A percentile compares a stretch with the other conserved stretches of the same genome.
These are phyloP conservation scores for Erythrobasidium hasegawianum DNA, from an alignment of 1,284 basidiomycete genomes.

Conservation along the genomic window DNA sequence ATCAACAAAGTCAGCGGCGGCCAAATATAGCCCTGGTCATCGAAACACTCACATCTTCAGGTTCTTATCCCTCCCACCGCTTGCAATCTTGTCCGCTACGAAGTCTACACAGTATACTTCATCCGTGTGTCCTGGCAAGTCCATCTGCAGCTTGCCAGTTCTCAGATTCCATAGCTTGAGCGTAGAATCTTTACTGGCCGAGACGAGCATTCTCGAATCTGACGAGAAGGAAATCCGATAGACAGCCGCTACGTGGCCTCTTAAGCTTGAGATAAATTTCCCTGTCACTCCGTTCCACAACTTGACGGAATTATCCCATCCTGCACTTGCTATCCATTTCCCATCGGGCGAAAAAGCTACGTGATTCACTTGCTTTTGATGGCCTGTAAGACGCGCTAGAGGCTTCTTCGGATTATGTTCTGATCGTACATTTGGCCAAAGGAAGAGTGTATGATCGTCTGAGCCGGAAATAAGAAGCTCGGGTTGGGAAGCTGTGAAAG, in stretches of 20 bases:
- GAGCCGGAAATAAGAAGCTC: constrained; percentile 92
- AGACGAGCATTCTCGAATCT: constrained; percentile 84
- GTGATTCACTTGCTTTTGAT: constrained; percentile 92
- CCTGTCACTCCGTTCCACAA: constrained; percentile 88
- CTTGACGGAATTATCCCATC: constrained; percentile 87
- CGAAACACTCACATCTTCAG: constrained; percentile 59
- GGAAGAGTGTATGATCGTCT: constrained; percentile 89
- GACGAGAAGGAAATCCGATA: constrained; percentile 94
- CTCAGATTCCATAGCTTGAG: constrained; percentile 95
- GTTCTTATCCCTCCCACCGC: constrained; percentile 69
- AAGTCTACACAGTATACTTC: constrained; percentile 99
- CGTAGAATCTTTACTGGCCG: constrained; percentile 92
- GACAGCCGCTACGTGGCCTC: constrained; percentile 91
- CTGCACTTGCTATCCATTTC: constrained; percentile 80
- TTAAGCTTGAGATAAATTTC: constrained; percentile 75
- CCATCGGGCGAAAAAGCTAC: constrained; percentile 95
- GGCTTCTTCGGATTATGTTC: constrained; percentile 66
- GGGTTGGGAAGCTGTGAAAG: constrained; percentile 63
- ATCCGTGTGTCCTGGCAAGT: constrained; percentile 92
- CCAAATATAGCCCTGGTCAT: no score
- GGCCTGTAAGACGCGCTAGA: constrained; percentile 80
- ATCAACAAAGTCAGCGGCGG: neutral
- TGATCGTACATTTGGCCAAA: constrained; percentile 62
- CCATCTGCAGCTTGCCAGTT: constrained; percentile 86
- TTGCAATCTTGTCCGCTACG: constrained; percentile 95